Base-by-base conservation (phyloP, 1,284 basidiomycete genomes). In the Tylopilus orsonianus region DNA sequence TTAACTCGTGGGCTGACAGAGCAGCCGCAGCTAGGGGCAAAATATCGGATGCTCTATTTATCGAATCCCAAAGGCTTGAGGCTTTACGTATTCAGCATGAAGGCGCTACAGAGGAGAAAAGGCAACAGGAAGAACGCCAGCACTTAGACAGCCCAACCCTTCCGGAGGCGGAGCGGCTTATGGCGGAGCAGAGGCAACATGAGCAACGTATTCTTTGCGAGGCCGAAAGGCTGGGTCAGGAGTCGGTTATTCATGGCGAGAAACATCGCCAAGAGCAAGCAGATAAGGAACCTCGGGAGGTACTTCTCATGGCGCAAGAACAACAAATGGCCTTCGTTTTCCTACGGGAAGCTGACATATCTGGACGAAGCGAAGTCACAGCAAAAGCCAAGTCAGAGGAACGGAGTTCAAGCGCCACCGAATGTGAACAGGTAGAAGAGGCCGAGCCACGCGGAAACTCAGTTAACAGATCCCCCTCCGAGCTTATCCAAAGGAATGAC, bases 1-100 rank as follows among this genome's bases (percentile, higher is more conserved):
- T 79, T 46, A 70, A 64, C 19, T 62, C 69, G 2, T 85, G 79
- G 78, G 62, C 71, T 32, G 73, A 78, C 46, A 72, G 69, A 47
- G 54, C 73, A 8, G 65, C 67, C 2, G 52, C 59, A 8, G 65
- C 85, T 29, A 66, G 66, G 47, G 54, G 60, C 24, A 62, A 68
- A 37, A 56, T 80, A 44, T 58, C 61, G 7, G 65, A 68, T 23
- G 67, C 69, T 9, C 64, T 72, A 41, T 57, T 61, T 8, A 48
- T 55, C 8, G 79, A 74, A 48, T 60, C 56, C 19, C 50, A 55
- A 42, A 61, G 61, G 38, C 56, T 71, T 3, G 66, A 78, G 46
- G 56, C 48, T 32, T 12, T 65, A 23, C 53, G 52, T 30, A 32
- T 54, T 8, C 56, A 53, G 22, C 52, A 33, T 16, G 59, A 65